These are phyloP conservation scores for Avena insularis DNA, from an alignment of 176 grass and related monocot species.

Conservation along the genomic window DNA sequence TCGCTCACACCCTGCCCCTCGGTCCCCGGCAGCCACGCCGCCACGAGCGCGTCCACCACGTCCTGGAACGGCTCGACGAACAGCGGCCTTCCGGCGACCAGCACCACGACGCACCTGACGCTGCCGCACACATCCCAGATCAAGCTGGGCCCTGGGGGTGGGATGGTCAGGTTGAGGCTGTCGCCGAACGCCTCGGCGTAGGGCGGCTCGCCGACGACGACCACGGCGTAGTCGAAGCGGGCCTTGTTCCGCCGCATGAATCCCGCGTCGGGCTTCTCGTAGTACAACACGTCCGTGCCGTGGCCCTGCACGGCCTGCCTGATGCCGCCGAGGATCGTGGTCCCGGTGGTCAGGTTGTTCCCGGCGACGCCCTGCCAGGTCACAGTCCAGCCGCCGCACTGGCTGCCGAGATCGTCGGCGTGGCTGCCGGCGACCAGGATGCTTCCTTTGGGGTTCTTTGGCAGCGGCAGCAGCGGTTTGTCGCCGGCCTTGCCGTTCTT, in stretches of 20 bases:
- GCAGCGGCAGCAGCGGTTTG: conserved; percentile 51
- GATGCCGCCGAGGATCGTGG: conserved; percentile 62
- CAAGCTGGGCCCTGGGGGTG: conserved; percentile 50
- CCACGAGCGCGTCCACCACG: conserved; percentile 70
- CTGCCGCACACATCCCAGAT: conserved; percentile 55
- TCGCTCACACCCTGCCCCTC: conserved; percentile 90
- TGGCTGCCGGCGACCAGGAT: conserved; percentile 68
- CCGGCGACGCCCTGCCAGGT: conserved; percentile 63
- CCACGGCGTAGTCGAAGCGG: conserved; percentile 58
- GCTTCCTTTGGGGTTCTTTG: conserved; percentile 45
- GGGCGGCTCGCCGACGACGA: conserved; percentile 68
- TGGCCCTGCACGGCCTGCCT: conserved; percentile 50
- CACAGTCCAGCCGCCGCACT: conserved; percentile 89
- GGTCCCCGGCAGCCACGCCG: conserved; percentile 85
- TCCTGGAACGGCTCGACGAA: conserved; percentile 62
- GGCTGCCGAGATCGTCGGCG: conserved; percentile 70
- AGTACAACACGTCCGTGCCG: conserved; percentile 56
- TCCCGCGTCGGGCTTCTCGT: conserved; percentile 46
- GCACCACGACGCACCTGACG: conserved; percentile 62
- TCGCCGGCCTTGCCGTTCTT: conserved; percentile 64
- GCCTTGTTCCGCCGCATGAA: conserved; percentile 47
- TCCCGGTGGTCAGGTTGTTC: conserved; percentile 3
- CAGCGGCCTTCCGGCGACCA: conserved; percentile 68
- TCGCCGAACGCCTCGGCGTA: conserved; percentile 71
- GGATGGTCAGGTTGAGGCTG: conserved; percentile 73